Evolutionary conservation across 768 basidiomycete species (phyloP).

Genomic region (Tylopilus balloui): DNA sequence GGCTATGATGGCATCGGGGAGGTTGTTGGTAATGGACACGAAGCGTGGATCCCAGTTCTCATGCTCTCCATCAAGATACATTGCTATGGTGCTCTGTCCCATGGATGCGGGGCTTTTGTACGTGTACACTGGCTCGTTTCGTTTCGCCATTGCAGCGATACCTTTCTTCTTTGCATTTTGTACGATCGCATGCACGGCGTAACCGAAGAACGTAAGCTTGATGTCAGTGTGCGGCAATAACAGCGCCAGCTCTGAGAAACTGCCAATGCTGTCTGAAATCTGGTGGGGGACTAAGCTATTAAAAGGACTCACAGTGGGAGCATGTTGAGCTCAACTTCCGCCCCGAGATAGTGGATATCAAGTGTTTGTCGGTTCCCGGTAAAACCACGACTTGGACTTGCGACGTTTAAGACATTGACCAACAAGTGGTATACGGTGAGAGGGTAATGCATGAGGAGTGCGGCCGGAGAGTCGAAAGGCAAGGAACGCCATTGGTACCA

Average conservation of each 20-base stretch:
- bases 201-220: constrained; percentile 40
- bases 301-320: constrained; percentile 35
- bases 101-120: constrained; percentile 36
- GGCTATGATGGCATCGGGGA: constrained; percentile 42
- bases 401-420: constrained; percentile 32
- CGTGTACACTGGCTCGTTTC: constrained; percentile 27
- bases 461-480: constrained; percentile 40
- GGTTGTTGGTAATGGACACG: constrained; percentile 10
- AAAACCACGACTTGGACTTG: constrained; percentile 22
- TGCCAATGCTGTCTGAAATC: constrained; percentile 11
- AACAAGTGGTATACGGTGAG: constrained; percentile 38
- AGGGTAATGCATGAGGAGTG: constrained; percentile 42
- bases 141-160: constrained; percentile 30
- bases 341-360: constrained; percentile 36
- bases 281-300: not conserved
- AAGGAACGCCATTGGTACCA: constrained; percentile 46
- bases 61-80: constrained; percentile 32
- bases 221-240: constrained; percentile 43
- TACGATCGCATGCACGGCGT: constrained; percentile 29
- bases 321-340: constrained; percentile 38
- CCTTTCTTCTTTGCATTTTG: constrained; percentile 30
- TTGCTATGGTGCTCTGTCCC: constrained; percentile 37
- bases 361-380: constrained; percentile 26
- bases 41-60: constrained; percentile 27
- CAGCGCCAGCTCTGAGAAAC: constrained; percentile 45